Conservation (phyloP, 1,284 basidiomycete species). For the Microbotryum saponariae region DNA sequence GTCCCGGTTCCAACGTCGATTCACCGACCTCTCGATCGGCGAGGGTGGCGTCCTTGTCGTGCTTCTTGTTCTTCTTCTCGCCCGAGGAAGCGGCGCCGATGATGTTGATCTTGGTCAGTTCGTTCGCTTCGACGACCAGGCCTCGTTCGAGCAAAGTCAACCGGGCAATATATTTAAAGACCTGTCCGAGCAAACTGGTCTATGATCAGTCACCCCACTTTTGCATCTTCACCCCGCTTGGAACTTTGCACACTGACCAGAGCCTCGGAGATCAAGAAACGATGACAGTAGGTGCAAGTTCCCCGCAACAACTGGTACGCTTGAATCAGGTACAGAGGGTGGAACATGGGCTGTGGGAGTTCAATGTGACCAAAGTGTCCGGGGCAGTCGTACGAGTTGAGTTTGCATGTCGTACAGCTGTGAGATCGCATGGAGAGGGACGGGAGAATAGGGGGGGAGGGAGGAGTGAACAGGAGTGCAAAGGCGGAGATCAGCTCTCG, state of each 20-base stretch:
- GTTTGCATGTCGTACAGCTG: constrained; percentile 87
- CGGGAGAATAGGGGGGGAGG: too few relatives aligned
- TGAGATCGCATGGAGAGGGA: too few relatives aligned
- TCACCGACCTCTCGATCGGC: constrained; percentile 41
- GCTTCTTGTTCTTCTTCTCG: constrained; percentile 24
- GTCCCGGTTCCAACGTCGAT: constrained; percentile 41
- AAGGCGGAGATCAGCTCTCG: too few relatives aligned
- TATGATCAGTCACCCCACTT: too few relatives aligned
- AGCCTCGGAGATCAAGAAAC: constrained; percentile 73
- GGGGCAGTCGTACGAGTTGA: constrained; percentile 87
- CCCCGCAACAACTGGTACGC: constrained; percentile 81
- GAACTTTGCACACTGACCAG: constrained; percentile 50
- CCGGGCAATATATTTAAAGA: constrained; percentile 76
- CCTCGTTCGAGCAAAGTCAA: constrained; percentile 85
- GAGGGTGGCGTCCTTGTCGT: constrained; percentile 38
- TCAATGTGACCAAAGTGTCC: constrained; percentile 99
- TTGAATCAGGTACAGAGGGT: constrained; percentile 92
- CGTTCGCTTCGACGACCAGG: constrained; percentile 67
- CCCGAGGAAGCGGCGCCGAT: constrained; percentile 16
- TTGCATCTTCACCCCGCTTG: background rate
- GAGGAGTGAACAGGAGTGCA: too few relatives aligned
- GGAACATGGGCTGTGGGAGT: constrained; percentile 88
- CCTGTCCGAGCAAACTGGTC: constrained; percentile 44
- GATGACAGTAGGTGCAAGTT: constrained; percentile 93
- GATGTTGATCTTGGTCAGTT: constrained; percentile 43